Conservation (phyloP, 108 stramenopile species). For the Mediolabrus comicus region DNA sequence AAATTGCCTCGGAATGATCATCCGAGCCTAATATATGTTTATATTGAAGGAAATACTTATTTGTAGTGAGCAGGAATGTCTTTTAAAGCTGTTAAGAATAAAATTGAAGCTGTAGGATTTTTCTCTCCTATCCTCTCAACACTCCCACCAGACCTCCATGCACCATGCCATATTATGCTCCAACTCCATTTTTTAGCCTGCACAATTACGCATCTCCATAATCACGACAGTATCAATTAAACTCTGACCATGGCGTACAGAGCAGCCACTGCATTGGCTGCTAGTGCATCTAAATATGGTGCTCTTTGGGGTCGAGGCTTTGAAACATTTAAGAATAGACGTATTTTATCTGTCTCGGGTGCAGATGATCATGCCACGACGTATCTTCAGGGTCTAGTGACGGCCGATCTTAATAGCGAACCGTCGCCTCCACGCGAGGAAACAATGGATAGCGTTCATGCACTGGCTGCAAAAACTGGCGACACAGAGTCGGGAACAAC, state of each 20-base stretch:
- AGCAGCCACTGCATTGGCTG: conserved; percentile 14
- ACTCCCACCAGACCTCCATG: too few relatives aligned
- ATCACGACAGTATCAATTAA: too few relatives aligned
- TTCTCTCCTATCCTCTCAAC: too few relatives aligned
- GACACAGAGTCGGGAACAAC: background rate
- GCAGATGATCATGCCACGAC: conserved; percentile 55
- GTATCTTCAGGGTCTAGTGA: conserved; percentile 80
- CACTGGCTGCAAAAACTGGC: conserved; percentile 1
- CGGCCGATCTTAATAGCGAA: conserved; percentile 57
- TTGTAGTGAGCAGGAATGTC: too few relatives aligned
- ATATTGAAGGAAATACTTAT: too few relatives aligned
- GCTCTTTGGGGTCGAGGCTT: conserved; percentile 80
- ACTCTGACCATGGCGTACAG: conserved; percentile 20
- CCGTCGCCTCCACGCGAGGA: conserved; percentile 63
- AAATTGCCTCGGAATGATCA: too few relatives aligned
- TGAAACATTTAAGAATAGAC: conserved; percentile 67
- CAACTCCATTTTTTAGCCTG: too few relatives aligned
- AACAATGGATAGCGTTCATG: conserved; percentile 9
- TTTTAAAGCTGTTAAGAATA: too few relatives aligned
- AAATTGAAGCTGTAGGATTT: too few relatives aligned
- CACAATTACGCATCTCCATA: too few relatives aligned
- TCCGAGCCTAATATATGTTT: too few relatives aligned
- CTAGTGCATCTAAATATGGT: conserved; percentile 48
- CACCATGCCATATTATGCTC: too few relatives aligned
- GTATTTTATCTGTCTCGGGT: conserved; percentile 78